Evolutionary conservation across 441 rosid species (phyloP).

Genomic region (Sinapis alba): DNA sequence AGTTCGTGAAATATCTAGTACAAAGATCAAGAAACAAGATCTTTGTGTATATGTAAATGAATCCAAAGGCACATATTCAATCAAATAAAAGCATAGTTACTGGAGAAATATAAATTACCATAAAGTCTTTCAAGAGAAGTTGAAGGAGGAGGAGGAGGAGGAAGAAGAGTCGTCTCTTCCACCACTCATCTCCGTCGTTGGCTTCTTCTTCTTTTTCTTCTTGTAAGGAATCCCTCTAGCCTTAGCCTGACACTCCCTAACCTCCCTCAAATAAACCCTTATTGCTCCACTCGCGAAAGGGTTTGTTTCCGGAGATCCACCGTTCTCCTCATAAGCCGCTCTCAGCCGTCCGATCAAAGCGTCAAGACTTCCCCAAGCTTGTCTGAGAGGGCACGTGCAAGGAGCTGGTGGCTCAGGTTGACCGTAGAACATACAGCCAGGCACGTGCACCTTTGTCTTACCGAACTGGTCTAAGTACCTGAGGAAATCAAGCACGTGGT

Average conservation of each 20-base stretch:
- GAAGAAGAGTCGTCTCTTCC: conserved; percentile 49
- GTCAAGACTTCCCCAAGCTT: conserved; percentile 85
- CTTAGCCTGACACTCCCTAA: conserved; percentile 70
- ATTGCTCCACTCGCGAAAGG: conserved; percentile 78
- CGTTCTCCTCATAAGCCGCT: conserved; percentile 79
- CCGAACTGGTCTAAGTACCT: conserved; percentile 78
- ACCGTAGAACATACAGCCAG: conserved; percentile 72
- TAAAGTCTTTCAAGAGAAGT: conserved; percentile 49
- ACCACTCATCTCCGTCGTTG: conserved; percentile 20
- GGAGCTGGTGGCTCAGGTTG: conserved; percentile 84
- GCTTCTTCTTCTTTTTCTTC: conserved; percentile 60
- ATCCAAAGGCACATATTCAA: conserved; percentile 10
- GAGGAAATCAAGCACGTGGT: conserved; percentile 69
- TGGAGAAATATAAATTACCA: conserved; percentile 25
- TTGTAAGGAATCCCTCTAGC: conserved; percentile 78
- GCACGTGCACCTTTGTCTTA: conserved; percentile 72
- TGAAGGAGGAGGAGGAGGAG: conserved; percentile 35
- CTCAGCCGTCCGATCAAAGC: conserved; percentile 58
- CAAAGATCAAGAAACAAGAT: neutral
- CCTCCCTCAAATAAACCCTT: conserved; percentile 66
- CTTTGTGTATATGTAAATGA: neutral
- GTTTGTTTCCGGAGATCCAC: conserved; percentile 68
- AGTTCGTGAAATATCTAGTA: neutral
- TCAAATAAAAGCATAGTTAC: neutral
- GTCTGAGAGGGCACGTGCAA: conserved; percentile 72